These are phyloP conservation scores for Fusarium armeniacum DNA, from an alignment of 2,329 filamentous ascomycete genomes.

Conservation along the genomic window DNA sequence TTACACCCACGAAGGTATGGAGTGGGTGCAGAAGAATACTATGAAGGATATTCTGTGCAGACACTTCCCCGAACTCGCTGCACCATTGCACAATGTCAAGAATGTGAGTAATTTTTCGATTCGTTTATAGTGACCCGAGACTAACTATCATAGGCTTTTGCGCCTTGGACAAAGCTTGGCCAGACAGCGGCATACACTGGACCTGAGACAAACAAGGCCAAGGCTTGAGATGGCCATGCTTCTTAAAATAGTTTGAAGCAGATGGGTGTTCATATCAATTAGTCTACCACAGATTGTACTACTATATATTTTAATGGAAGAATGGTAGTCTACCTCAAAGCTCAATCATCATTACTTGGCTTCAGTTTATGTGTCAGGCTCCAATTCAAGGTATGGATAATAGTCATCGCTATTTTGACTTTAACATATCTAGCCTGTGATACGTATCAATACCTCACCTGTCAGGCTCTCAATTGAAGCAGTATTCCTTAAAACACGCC, in stretches of 20 bases:
- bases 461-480: too few relatives aligned
- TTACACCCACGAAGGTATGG: conserved; percentile 27
- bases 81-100: conserved; percentile 12
- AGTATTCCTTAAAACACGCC: conserved; percentile 14
- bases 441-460: too few relatives aligned
- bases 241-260: accelerated
- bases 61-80: conserved; percentile 35
- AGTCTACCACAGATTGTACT: too few relatives aligned
- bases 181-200: conserved; percentile 22
- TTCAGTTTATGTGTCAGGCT: too few relatives aligned
- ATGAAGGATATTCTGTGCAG: conserved; percentile 36
- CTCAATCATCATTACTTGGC: too few relatives aligned
- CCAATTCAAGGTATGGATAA: too few relatives aligned
- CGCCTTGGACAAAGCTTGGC: conserved; percentile 33
- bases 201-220: conserved; percentile 26
- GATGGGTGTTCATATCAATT: too few relatives aligned
- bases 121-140: accelerated
- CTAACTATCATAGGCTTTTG: conserved; percentile 25
- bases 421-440: too few relatives aligned
- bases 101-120: background rate
- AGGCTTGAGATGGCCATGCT: background rate
- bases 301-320: too few relatives aligned
- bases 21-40: conserved; percentile 34
- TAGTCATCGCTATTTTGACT: too few relatives aligned
- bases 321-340: too few relatives aligned